phyloP scores from a whole-genome alignment of 2,329 filamentous ascomycete species.

The Didymella segeticola region DNA sequence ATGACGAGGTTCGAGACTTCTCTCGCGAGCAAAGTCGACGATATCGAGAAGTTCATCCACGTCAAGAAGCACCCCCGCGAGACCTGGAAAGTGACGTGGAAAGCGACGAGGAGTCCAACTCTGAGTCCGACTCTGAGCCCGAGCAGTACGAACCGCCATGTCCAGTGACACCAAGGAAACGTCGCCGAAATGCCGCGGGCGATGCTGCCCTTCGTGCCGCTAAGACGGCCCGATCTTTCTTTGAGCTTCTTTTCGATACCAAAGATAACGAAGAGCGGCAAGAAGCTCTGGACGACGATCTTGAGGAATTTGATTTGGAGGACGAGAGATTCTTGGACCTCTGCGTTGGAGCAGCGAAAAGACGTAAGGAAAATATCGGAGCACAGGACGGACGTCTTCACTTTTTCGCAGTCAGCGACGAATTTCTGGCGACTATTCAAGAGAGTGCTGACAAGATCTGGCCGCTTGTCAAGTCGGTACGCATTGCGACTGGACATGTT shows the following conservation, averaged over 20 bases:
- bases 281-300: not conserved
- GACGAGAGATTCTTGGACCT: not conserved
- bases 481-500: conserved; percentile 17
- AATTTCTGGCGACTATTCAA: not conserved
- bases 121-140: too few relatives aligned
- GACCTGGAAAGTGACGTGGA: too few relatives aligned
- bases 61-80: too few relatives aligned
- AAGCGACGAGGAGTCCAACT: not conserved
- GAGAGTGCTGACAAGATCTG: conserved; percentile 1
- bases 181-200: too few relatives aligned
- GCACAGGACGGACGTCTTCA: not conserved
- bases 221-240: conserved; percentile 17
- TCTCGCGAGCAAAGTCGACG: conserved; percentile 11
- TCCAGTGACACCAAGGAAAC: too few relatives aligned
- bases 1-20: not conserved
- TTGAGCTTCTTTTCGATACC: conserved; percentile 19
- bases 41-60: conserved; percentile 4
- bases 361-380: not conserved
- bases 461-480: conserved; percentile 18
- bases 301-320: conserved; percentile 5
- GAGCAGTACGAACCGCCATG: too few relatives aligned
- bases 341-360: not conserved
- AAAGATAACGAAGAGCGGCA: not conserved
- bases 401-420: conserved; percentile 8
- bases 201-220: not conserved